These are phyloP conservation scores for Plasmodium reichenowi DNA, from an alignment of 169 alveolate genomes.

Conservation along the genomic window DNA sequence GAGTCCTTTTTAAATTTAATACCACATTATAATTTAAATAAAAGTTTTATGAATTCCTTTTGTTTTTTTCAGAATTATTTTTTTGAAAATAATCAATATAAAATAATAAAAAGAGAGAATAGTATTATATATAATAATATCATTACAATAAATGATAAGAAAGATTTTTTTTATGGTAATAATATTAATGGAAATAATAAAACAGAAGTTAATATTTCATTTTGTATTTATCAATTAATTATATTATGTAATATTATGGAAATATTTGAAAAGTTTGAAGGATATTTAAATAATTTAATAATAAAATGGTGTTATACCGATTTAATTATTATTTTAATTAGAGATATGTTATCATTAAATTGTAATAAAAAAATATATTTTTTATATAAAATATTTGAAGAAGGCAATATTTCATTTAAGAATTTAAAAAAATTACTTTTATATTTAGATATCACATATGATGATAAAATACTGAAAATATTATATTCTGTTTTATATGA, in stretches of 20 bases:
- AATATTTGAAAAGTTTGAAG: constrained; percentile 21
- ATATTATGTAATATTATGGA: constrained; percentile 31
- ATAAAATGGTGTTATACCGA: constrained; percentile 36
- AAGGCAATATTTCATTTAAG: constrained; percentile 22
- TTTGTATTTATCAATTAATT: constrained; percentile 58
- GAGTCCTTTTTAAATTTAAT: constrained; percentile 22
- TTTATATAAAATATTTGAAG: constrained; percentile 5
- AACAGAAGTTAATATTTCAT: constrained; percentile 8
- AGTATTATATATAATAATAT: constrained; percentile 29
- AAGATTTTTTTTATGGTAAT: neutral
- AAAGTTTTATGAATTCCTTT: constrained; percentile 30
- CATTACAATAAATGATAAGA: constrained; percentile 6
- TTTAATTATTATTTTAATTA: constrained; percentile 18
- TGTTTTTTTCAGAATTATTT: constrained; percentile 58
- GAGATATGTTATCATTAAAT: constrained; percentile 25
- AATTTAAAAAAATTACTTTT: constrained; percentile 27
- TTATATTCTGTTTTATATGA: constrained; percentile 9
- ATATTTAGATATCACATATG: constrained; percentile 27
- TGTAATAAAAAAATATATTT: constrained; percentile 4
- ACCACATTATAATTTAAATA: constrained; percentile 4
- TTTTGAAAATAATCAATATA: constrained; percentile 33
- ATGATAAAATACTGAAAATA: constrained; percentile 20
- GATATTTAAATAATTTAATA: constrained; percentile 19
- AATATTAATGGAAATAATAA: neutral
- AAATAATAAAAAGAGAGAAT: constrained; percentile 39